Conservation (phyloP, 306 rosid species). For the Coriaria nepalensis region DNA sequence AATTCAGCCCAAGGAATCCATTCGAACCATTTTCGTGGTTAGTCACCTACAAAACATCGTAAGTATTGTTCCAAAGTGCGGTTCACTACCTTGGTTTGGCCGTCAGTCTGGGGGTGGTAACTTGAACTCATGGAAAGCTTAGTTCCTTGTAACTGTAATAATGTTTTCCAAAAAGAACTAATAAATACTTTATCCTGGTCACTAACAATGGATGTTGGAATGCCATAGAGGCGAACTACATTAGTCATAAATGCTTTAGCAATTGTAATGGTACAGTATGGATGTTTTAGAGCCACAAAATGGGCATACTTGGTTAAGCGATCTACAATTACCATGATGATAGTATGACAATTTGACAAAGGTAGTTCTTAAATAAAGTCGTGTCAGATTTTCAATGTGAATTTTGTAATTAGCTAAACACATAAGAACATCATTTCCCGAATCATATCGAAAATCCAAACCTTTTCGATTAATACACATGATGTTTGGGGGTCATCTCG, state of each 20-base stretch:
- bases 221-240: not conserved
- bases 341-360: not conserved
- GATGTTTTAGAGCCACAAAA: not conserved
- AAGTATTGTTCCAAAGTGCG: not conserved
- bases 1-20: conserved; percentile 4
- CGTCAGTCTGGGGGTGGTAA: not conserved
- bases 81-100: not conserved
- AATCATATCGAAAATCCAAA: too few relatives aligned
- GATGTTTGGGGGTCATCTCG: too few relatives aligned
- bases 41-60: not conserved
- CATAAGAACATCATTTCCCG: too few relatives aligned
- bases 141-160: not conserved
- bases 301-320: conserved; percentile 1
- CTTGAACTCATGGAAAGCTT: not conserved
- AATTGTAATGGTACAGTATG: not conserved
- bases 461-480: too few relatives aligned
- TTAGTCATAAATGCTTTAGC: not conserved
- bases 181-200: not conserved
- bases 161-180: not conserved
- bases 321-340: conserved; percentile 5
- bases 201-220: not conserved
- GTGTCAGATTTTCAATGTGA: too few relatives aligned
- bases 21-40: not conserved
- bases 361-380: not conserved
- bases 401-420: too few relatives aligned